Percentiles rank a stretch among this genome's conserved stretches.
Conservation (phyloP, 1,139 yeast genomes). For the Blastobotrys malaysiensis region DNA sequence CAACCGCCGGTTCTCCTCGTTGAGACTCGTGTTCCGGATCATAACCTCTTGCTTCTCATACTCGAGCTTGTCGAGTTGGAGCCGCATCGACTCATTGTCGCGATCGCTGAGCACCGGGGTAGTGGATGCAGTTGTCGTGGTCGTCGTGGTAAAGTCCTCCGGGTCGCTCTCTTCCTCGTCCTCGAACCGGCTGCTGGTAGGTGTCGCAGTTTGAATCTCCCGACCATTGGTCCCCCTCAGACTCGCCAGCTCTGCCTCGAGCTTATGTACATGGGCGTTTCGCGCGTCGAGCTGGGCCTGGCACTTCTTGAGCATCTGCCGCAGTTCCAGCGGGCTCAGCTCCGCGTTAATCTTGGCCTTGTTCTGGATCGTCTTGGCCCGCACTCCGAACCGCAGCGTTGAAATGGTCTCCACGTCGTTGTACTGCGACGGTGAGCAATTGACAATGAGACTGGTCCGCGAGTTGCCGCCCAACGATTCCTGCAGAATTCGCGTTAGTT, state of each 20-base stretch:
- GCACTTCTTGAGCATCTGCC: constrained; percentile 45
- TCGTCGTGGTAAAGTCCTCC: neutral
- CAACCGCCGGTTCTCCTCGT: constrained; percentile 28
- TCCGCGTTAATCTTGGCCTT: constrained; percentile 66
- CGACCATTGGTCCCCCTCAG: neutral
- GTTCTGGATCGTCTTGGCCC: constrained; percentile 71
- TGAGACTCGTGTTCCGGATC: constrained; percentile 26
- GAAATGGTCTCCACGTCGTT: constrained; percentile 70
- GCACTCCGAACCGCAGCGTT: constrained; percentile 71
- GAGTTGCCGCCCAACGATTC: constrained; percentile 88
- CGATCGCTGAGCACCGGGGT: neutral
- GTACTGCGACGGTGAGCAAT: constrained; percentile 62
- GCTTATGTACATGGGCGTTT: constrained; percentile 40
- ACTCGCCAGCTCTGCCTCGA: constrained; percentile 46
- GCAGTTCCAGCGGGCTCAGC: constrained; percentile 52
- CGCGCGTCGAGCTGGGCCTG: constrained; percentile 46
- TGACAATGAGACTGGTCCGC: constrained; percentile 70
- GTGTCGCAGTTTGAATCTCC: neutral
- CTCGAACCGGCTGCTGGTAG: neutral
- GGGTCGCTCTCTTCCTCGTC: neutral
- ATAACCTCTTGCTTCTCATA: constrained; percentile 31
- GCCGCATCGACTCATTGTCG: neutral
- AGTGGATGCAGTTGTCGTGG: neutral
- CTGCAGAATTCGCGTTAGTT: constrained; percentile 74
- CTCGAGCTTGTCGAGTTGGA: constrained; percentile 27